These are phyloP conservation scores for Candida sithepensis DNA, from an alignment of 805 yeast species.

Conservation along the genomic window DNA sequence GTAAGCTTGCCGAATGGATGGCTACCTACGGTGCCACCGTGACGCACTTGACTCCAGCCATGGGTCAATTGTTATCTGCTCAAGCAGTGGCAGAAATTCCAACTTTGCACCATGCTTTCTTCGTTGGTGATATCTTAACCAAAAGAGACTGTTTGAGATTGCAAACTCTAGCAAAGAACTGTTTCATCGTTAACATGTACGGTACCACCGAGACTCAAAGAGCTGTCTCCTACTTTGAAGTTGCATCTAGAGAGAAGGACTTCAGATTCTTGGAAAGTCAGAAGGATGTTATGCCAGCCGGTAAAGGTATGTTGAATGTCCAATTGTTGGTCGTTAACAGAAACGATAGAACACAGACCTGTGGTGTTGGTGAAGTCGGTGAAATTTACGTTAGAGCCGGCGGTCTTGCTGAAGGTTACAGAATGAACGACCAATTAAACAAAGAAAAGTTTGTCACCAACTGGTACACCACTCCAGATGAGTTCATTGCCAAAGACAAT, in stretches of 20 bases:
- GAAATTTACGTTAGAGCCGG: conserved; percentile 98
- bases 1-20: conserved; percentile 97
- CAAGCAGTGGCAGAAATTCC: conserved; percentile 91
- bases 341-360: conserved; percentile 79
- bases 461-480: conserved; percentile 76
- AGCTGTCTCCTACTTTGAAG: conserved; percentile 92
- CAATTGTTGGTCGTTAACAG: conserved; percentile 92
- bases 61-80: conserved; percentile 96
- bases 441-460: conserved; percentile 82
- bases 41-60: conserved; percentile 97
- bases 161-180: conserved; percentile 89
- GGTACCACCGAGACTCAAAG: conserved; percentile 99
- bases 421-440: conserved; percentile 86
- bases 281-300: conserved; percentile 98
- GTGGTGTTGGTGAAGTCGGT: conserved; percentile 99
- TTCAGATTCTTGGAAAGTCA: conserved; percentile 72
- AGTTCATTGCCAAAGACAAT: conserved; percentile 60
- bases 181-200: conserved; percentile 92
- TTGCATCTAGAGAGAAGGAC: conserved; percentile 67
- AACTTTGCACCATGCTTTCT: conserved; percentile 88
- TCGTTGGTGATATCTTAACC: conserved; percentile 96
- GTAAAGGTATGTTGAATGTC: conserved; percentile 94
- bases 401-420: conserved; percentile 94
- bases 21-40: conserved; percentile 85
- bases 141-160: conserved; percentile 94